These are phyloP conservation scores for Kurtzmaniella quercitrusa DNA, from an alignment of 1,139 yeast species.

Conservation along the genomic window DNA sequence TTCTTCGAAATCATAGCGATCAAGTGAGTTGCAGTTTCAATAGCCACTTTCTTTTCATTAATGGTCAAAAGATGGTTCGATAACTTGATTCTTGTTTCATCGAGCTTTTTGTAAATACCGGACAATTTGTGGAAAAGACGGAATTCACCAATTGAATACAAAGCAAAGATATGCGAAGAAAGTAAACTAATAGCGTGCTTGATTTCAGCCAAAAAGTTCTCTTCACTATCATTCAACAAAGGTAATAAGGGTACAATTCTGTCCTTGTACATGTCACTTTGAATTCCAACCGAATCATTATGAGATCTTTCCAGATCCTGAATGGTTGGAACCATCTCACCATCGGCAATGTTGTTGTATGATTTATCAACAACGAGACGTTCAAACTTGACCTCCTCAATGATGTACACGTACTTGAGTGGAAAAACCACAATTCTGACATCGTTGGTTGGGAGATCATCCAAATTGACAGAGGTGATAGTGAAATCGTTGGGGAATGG, in stretches of 20 bases:
- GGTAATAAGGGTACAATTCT: constrained; percentile 53
- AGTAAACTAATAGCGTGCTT: constrained; percentile 53
- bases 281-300: constrained; percentile 26
- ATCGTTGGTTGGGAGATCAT: constrained; percentile 55
- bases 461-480: constrained; percentile 56
- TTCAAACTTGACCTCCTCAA: constrained; percentile 30
- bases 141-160: constrained; percentile 69
- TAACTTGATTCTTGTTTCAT: constrained; percentile 60
- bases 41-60: constrained; percentile 52
- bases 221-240: constrained; percentile 32
- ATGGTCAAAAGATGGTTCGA: constrained; percentile 54
- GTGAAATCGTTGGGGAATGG: constrained; percentile 71
- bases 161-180: constrained; percentile 61
- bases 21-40: constrained; percentile 56
- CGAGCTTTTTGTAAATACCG: constrained; percentile 53
- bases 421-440: constrained; percentile 60
- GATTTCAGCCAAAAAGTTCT: constrained; percentile 53
- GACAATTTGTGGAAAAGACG: constrained; percentile 53
- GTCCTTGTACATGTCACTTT: constrained; percentile 5
- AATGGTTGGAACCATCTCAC: constrained; percentile 41
- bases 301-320: constrained; percentile 40
- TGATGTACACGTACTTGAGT: constrained; percentile 41
- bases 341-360: constrained; percentile 30
- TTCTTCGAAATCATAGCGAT: constrained; percentile 67
- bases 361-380: constrained; percentile 23